Base-by-base conservation (phyloP, 441 rosid genomes). In the Croton setiger region DNA sequence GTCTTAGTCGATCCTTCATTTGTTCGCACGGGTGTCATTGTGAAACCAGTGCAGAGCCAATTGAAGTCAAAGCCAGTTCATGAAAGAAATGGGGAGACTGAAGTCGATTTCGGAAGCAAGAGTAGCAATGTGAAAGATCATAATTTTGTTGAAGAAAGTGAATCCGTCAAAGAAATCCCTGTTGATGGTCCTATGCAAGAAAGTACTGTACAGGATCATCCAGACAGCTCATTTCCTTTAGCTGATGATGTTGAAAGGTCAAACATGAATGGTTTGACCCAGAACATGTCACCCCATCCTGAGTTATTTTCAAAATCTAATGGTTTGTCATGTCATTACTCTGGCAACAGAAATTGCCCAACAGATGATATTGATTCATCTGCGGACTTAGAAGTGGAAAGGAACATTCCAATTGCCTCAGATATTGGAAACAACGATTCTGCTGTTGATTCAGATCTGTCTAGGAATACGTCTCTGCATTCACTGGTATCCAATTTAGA, bases 1-100 rank as follows among this genome's bases (percentile, higher is more conserved):
- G 78, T 84, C 37, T 80, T 59, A 68, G 83, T 83, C 74, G 84
- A 82, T 79, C 81, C 84, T 72, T 79, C 81, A 27, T 65, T 75
- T 67, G 76, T 82, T 52, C 68, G 68, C 52, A 48, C 70, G 66
- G 76, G 72, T 77, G 75, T 79, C 68, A 55, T 59, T 68, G 79
- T 73, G 70, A 83, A 73, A 74, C 68, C 60, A 55, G 65, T 58
- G 41, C 71, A 48, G 23, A 84, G 77, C 72, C 79, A 66, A 68
- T 51, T 44, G 35, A 72, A 77, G 64, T 72, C 70, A 8, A 71
- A 78, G 71, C n/a, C 48, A 13, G 45, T 70, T 56, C 71, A 60
- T 66, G 67, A 68, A 66, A 76, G 75, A 74, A 78, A 69, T 68
- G 71, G 23, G 27, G 71, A 45, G 57, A 43, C 57, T 54, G 76